Conservation (phyloP, 495 filamentous ascomycete species). For the Daldinia childiae region DNA sequence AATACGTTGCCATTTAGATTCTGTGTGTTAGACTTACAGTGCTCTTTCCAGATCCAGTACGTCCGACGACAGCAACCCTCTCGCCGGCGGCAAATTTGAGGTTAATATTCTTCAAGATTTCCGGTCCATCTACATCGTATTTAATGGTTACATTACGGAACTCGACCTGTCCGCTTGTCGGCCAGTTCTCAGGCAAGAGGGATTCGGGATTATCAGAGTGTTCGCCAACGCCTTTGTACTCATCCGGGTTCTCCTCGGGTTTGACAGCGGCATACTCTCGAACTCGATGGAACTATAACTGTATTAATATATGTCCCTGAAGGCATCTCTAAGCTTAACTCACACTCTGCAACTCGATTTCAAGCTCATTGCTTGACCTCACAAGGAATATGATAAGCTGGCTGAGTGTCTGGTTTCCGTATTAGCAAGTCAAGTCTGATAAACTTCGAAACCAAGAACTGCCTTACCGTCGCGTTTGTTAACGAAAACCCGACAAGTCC, state of each 20-base stretch:
- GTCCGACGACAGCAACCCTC: constrained; percentile 64
- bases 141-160: constrained; percentile 61
- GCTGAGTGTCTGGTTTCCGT: constrained; percentile 47
- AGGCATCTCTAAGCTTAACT: constrained; percentile 16
- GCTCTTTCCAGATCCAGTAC: constrained; percentile 69
- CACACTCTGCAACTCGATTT: constrained; percentile 60
- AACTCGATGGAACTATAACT: constrained; percentile 54
- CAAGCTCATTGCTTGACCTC: constrained; percentile 58
- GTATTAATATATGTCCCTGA: background rate
- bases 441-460: background rate
- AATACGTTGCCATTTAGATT: constrained; percentile 16
- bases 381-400: constrained; percentile 57
- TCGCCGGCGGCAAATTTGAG: constrained; percentile 63
- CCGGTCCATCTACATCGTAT: constrained; percentile 57
- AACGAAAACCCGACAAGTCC: constrained; percentile 62
- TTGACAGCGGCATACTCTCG: constrained; percentile 58
- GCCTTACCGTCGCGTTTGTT: constrained; percentile 55
- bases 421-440: constrained; percentile 17
- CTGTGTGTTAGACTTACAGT: constrained; percentile 47
- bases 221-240: constrained; percentile 33
- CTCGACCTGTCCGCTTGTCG: constrained; percentile 57
- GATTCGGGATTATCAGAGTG: constrained; percentile 42
- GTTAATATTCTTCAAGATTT: constrained; percentile 62
- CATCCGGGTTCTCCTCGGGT: constrained; percentile 54
- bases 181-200: constrained; percentile 56